These are phyloP conservation scores for Abrus pulchellus DNA, from an alignment of 306 rosid species.

Conservation along the genomic window DNA sequence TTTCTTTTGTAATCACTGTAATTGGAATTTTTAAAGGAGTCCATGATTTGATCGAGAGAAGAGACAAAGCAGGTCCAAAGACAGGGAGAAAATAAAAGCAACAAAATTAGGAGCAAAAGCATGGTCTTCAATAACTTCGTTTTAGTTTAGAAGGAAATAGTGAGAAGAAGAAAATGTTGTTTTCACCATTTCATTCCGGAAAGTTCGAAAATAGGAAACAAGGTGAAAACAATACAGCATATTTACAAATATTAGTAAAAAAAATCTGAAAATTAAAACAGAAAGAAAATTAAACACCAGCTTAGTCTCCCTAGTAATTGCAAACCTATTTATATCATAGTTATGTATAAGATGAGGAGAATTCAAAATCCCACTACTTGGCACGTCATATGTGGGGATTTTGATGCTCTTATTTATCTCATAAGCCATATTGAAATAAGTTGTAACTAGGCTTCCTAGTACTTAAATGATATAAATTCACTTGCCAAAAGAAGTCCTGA, in stretches of 20 bases:
- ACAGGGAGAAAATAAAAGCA: background rate
- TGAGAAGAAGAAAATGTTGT: background rate
- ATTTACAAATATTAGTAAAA: background rate
- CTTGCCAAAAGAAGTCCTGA: background rate
- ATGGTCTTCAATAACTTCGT: constrained; percentile 14
- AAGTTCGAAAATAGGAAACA: background rate
- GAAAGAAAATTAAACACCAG: constrained; percentile 1
- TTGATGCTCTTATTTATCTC: background rate
- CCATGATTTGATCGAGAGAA: background rate
- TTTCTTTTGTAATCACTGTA: background rate
- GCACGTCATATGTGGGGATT: background rate
- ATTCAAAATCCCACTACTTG: background rate
- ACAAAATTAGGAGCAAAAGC: background rate
- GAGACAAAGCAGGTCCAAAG: background rate
- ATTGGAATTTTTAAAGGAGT: background rate
- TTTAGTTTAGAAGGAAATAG: background rate
- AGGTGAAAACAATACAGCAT: background rate
- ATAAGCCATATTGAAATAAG: background rate
- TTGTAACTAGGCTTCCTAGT: constrained; percentile 2
- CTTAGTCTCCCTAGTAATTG: background rate
- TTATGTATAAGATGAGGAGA: background rate
- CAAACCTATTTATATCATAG: background rate
- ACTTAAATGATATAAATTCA: constrained; percentile 1
- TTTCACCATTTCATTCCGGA: background rate
- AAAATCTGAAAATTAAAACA: constrained; percentile 5